Base-by-base conservation (phyloP, 2,329 filamentous ascomycete genomes). In the Septoria petroselini region DNA sequence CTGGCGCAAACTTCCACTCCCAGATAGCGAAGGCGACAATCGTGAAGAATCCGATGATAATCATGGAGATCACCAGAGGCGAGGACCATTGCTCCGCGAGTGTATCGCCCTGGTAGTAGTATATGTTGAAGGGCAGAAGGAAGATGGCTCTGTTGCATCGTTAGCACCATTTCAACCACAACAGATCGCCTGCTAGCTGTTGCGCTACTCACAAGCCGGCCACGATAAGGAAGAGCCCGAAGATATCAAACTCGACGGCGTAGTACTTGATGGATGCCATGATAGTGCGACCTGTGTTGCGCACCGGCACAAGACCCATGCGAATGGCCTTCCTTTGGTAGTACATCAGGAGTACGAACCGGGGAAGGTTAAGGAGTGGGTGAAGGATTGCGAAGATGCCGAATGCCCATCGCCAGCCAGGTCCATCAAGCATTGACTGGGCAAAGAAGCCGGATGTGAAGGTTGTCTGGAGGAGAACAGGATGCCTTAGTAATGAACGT, bases 121-220 rank as follows among this genome's bases (percentile, higher is more conserved):
- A 62, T 17, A 89, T 72, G 14, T 73, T 82, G 65, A 90, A 81
- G 0, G 85, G 82, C 5, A 90, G 76, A n/a, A 89, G 71, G 61
- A 89, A 81, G 6, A 86, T 67, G 0, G 78, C 74, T 55, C 23
- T 27, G 9, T 27, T 27, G 5, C 23, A 5, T 27, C 23, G 23
- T 27, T 27, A 27, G 23, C 9, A 27, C 23, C 9, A 9, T 5
- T 5, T 27, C 9, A 27, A 9, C 5, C 23, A 27, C 23, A 27
- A 27, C 5, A 9, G 9, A 9, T 5, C 23, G 23, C 23, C 23
- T 5, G 5, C 9, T 5, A 27, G 23, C 23, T 5, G 9, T 27
- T 27, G 23, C 23, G 5, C 23, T 27, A 27, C 23, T 27, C 23
- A 27, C 23, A 85, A 76, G 1, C 82, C 84, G 1, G 69, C 57